phyloP scores from a whole-genome alignment of 2,329 filamentous ascomycete species.

The Phaeosphaeriaceae sp. region DNA sequence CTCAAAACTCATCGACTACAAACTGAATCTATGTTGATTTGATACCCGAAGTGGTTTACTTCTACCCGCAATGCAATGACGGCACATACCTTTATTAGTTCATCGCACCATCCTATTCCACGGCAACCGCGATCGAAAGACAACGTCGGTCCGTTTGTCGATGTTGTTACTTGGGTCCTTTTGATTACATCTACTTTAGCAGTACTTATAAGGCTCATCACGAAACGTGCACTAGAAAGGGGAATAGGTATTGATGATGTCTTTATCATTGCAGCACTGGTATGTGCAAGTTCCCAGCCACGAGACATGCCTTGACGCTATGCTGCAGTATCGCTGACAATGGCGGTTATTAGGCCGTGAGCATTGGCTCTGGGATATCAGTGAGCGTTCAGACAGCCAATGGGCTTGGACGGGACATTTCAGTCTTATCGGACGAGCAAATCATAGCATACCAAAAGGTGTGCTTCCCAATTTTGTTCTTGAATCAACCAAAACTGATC shows the following conservation, averaged over 20 bases:
- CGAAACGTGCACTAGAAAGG: conserved; percentile 41
- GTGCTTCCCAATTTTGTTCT: conserved; percentile 1
- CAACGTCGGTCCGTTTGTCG: conserved; percentile 42
- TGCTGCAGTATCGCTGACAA: conserved; percentile 12
- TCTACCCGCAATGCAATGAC: conserved; percentile 36
- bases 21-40: conserved; percentile 1
- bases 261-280: conserved; percentile 44
- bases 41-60: conserved; percentile 15
- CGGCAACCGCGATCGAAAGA: conserved; percentile 37
- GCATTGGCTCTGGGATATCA: conserved; percentile 41
- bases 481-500: not conserved
- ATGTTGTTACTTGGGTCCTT: conserved; percentile 45
- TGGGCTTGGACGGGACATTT: conserved; percentile 37
- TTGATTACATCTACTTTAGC: conserved; percentile 42
- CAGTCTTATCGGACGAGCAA: conserved; percentile 22
- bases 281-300: conserved; percentile 19
- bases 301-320: not conserved
- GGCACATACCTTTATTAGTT: conserved; percentile 19
- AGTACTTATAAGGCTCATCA: conserved; percentile 42
- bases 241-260: conserved; percentile 43
- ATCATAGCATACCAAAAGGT: conserved; percentile 41
- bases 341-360: conserved; percentile 25
- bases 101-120: conserved; percentile 29
- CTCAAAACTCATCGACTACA: conserved; percentile 1
- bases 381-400: conserved; percentile 39